These are phyloP conservation scores for Cercospora sojina DNA, from an alignment of 2,329 filamentous ascomycete genomes.

Conservation along the genomic window DNA sequence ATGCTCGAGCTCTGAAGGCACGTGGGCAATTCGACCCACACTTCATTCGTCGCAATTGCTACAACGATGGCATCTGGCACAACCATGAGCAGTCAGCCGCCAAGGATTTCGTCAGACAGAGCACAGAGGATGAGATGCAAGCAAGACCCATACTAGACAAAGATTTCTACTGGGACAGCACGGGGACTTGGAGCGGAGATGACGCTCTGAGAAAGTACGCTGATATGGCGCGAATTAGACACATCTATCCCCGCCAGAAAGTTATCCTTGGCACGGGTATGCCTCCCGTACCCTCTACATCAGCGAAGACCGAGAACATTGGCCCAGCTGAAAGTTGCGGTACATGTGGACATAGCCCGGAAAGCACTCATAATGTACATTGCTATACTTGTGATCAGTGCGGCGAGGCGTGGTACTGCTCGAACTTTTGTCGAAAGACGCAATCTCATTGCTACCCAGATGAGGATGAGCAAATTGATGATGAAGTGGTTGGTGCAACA, in stretches of 20 bases:
- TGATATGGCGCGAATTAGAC: background rate
- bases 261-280: background rate
- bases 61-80: slow-evolving; percentile 5
- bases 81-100: background rate
- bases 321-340: background rate
- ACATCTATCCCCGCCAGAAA: background rate
- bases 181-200: slow-evolving; percentile 6
- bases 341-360: background rate
- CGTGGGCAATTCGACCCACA: background rate
- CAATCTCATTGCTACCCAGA: slow-evolving; percentile 4
- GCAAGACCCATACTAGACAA: background rate
- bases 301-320: background rate
- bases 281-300: background rate
- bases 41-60: background rate
- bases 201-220: slow-evolving; percentile 5
- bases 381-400: background rate
- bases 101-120: background rate
- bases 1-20: slow-evolving; percentile 4
- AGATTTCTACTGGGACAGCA: slow-evolving; percentile 8
- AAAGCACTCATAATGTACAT: background rate
- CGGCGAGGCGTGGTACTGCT: background rate
- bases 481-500: background rate
- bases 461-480: background rate
- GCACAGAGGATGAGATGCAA: background rate
- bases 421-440: background rate